Evolutionary conservation across 2,329 filamentous ascomycete genomes (phyloP), one percentile per base, ranked within the genome.

Genomic region (Gaeumannomyces sp.): DNA sequence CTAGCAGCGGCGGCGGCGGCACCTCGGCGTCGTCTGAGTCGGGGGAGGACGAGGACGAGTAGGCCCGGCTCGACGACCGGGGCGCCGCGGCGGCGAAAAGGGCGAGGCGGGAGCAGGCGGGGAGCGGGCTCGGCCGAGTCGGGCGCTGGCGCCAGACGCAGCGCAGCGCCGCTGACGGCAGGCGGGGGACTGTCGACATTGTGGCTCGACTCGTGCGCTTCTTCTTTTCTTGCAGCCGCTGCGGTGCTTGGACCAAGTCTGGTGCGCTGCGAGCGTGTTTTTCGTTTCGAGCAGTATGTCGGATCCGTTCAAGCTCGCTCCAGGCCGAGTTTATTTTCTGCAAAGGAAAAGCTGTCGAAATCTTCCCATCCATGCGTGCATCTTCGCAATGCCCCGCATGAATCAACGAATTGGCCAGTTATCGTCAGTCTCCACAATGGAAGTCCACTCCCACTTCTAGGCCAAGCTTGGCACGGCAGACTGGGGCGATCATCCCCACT

Each of bases 1-100:
- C 74, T 59, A 85, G 75, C 11, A 85, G 74, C 14, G 83, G 79
- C 56, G 82, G 81, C 5, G 75, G 66, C 35, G 75, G 66, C 28
- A 75, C 69, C 6, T 76, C 71, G 31, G 62, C 58, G 57, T 78
- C 74, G 69, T 72, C 76, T 16, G 35, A 29, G 29, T 3, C 22
- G 28, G 19, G 69, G 68, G 57, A 70, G 70, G 45, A 45, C 10
- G 38, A 69, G 70, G 45, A 53, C 22, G 45, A 53, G 67, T 67
- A 63, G 50, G 61, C 58, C 10, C 63, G 56, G 56, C 57, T 65
- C 2, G 35, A 38, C 35, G 27, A 61, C 14, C 3, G 31, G 27
- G 60, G 65, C 62, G 64, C n/a, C n/a, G 50, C 16, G 60, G 35
- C 31, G 59, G 29, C 38, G 33, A 22, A n/a, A 11, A 28, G 27